Evolutionary conservation across 306 rosid species (phyloP), one percentile per base, ranked within the genome.

Genomic region (Oxytropis ochrocephala): DNA sequence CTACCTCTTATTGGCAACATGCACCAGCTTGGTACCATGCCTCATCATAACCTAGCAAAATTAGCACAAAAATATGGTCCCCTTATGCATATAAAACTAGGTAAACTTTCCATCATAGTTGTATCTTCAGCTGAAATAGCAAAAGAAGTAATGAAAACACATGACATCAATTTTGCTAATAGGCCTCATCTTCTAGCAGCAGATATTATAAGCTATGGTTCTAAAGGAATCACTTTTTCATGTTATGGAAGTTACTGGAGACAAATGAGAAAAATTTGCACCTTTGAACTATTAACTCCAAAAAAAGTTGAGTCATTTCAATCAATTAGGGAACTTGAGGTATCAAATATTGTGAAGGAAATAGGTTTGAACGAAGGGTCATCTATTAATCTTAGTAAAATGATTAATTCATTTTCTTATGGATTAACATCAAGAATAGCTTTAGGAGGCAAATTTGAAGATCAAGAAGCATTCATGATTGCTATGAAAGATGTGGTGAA

Each of bases 121-220:
- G 71, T 78, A 0, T 82, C 85, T 32, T 78, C 82, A 1, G 69
- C 85, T n/a, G 77, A 74, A 69, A 63, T 82, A 8, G 85, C 80
- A 49, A 74, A 59, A 82, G 67, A 82, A 42, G 54, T 82, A 4
- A 55, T 74, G 78, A 82, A 59, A 42, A 70, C 80, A 7, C 78
- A 78, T 78, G 81, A 76, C 57, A 24, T 9, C 18, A 36, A 42
- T 8, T 60, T 81, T 48, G 50, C 81, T 8, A 54, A 72, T 36
- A 72, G 81, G 60, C 81, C 85, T 21, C 72, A 13, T 29, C 27
- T 60, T 71, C 14, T 76, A 12, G 73, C 79, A 24, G 36, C 70
- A 6, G 36, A 73, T 38, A 33, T 76, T 11, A 4, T 77, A 33
- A 24, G 66, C n/a, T 81, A 76, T 73, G 78, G 72, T 19, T 13